Percentiles rank a stretch among this genome's conserved stretches.
Evolutionary conservation across 768 basidiomycete genomes (phyloP).

Genomic region (Leucocoprinus leucothites): DNA sequence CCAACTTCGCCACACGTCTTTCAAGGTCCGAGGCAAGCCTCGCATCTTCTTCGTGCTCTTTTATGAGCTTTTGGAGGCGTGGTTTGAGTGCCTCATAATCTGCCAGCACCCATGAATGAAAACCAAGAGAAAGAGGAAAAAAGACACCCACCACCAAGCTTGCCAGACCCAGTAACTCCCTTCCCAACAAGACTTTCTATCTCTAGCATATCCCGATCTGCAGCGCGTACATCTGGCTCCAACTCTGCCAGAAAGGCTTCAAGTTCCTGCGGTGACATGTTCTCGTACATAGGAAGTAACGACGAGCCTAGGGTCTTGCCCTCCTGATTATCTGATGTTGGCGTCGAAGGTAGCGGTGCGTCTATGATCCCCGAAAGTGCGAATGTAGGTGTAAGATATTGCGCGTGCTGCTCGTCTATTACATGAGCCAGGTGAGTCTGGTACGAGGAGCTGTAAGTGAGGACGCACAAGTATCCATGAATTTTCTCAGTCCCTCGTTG

Average conservation of each 20-base stretch:
- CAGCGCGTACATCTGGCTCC: conserved; percentile 80
- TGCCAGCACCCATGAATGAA: conserved; percentile 16
- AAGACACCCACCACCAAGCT: conserved; percentile 48
- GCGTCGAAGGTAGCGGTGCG: conserved; percentile 18
- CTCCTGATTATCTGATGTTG: conserved; percentile 13
- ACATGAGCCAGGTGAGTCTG: conserved; percentile 4
- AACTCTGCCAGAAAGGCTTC: conserved; percentile 73
- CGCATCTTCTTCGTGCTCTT: conserved; percentile 58
- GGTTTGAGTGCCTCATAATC: conserved; percentile 66
- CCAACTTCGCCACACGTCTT: conserved; percentile 56
- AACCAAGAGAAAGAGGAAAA: conserved; percentile 4
- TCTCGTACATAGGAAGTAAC: conserved; percentile 48
- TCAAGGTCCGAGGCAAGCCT: conserved; percentile 60
- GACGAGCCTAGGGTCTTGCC: background rate
- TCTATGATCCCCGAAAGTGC: conserved; percentile 61
- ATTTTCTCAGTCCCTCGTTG: conserved; percentile 71
- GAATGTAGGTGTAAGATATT: conserved; percentile 71
- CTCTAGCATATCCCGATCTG: conserved; percentile 79
- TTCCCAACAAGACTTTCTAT: conserved; percentile 68
- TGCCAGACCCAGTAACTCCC: conserved; percentile 71
- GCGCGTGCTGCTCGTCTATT: conserved; percentile 74
- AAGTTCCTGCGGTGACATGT: conserved; percentile 65
- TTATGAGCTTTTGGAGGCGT: conserved; percentile 59
- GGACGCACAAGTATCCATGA: conserved; percentile 69
- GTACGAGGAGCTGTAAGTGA: conserved; percentile 2